These are phyloP conservation scores for Sugiyamaella pinicola DNA, from an alignment of 1,139 yeast genomes.

Conservation along the genomic window DNA sequence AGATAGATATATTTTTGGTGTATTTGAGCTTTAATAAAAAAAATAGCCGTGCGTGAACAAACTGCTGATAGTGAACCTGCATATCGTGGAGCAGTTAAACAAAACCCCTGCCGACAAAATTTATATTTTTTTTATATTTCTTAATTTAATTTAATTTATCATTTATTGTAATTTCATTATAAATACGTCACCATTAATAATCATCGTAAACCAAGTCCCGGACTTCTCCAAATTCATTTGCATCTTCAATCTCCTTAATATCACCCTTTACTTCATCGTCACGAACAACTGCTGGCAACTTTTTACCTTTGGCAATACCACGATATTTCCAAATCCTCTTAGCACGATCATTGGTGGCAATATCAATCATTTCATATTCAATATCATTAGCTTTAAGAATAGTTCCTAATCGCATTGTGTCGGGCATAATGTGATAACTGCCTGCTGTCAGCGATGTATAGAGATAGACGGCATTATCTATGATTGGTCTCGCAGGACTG, in stretches of 20 bases:
- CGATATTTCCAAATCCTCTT: conserved; percentile 83
- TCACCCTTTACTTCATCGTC: conserved; percentile 84
- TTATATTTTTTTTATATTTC: too few relatives aligned
- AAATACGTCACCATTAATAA: not conserved
- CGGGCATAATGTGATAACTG: conserved; percentile 78
- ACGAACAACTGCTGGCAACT: conserved; percentile 87
- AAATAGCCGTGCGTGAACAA: not conserved
- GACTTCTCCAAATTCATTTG: conserved; percentile 61
- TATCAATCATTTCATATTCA: conserved; percentile 68
- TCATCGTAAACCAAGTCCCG: conserved; percentile 41
- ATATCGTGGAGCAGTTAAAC: not conserved
- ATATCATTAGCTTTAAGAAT: conserved; percentile 76
- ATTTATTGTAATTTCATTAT: not conserved
- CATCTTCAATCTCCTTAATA: conserved; percentile 84
- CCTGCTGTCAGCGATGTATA: conserved; percentile 88
- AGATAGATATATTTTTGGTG: not conserved
- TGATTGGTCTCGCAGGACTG: conserved; percentile 13
- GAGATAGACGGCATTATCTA: conserved; percentile 39
- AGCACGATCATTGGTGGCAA: conserved; percentile 88
- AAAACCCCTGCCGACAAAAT: not conserved
- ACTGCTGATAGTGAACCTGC: not conserved
- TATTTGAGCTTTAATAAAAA: not conserved
- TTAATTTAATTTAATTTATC: not conserved
- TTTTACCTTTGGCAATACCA: conserved; percentile 58
- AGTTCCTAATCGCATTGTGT: conserved; percentile 76